These are phyloP conservation scores for Mucor lusitanicus DNA, from an alignment of 371 early-diverging fungal genomes.

Conservation along the genomic window DNA sequence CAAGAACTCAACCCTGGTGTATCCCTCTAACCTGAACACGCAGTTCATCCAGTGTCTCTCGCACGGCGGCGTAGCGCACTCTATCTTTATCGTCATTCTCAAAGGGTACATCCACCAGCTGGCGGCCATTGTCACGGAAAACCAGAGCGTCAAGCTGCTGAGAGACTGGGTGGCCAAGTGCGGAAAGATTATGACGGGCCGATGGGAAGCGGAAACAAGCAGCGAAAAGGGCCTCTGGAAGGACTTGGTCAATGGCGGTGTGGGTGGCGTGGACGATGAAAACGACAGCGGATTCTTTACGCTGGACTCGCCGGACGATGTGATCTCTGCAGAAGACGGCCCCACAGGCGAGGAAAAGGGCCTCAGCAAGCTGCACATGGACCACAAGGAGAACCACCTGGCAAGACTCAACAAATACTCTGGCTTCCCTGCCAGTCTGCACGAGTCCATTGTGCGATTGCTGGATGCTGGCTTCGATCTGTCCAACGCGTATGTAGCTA, in stretches of 20 bases:
- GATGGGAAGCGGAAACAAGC: slow-evolving; percentile 36
- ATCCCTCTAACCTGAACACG: slow-evolving; percentile 44
- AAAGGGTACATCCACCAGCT: slow-evolving; percentile 39
- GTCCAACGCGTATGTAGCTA: slow-evolving; percentile 42
- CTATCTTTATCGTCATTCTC: slow-evolving; percentile 40
- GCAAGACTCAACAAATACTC: slow-evolving; percentile 32
- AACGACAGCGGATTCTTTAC: slow-evolving; percentile 14
- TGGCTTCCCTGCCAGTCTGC: slow-evolving; percentile 32
- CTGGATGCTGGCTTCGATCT: slow-evolving; percentile 51
- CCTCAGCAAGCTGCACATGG: too few relatives aligned
- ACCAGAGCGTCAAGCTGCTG: slow-evolving; percentile 30
- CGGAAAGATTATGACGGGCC: slow-evolving; percentile 32
- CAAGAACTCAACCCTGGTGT: slow-evolving; percentile 36
- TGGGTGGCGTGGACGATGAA: slow-evolving; percentile 24
- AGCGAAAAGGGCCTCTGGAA: slow-evolving; percentile 33
- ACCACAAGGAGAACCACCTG: not conserved
- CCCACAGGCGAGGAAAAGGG: not conserved
- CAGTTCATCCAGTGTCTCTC: slow-evolving; percentile 52
- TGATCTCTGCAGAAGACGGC: not conserved
- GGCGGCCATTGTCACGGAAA: slow-evolving; percentile 29
- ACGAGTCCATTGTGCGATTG: slow-evolving; percentile 40
- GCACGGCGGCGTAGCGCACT: slow-evolving; percentile 40
- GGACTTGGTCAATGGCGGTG: slow-evolving; percentile 7
- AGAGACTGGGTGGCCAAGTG: slow-evolving; percentile 40
- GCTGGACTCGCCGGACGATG: slow-evolving; percentile 13